Evolutionary conservation across 306 rosid species (phyloP).

Genomic region (Cicer yamashitae): DNA sequence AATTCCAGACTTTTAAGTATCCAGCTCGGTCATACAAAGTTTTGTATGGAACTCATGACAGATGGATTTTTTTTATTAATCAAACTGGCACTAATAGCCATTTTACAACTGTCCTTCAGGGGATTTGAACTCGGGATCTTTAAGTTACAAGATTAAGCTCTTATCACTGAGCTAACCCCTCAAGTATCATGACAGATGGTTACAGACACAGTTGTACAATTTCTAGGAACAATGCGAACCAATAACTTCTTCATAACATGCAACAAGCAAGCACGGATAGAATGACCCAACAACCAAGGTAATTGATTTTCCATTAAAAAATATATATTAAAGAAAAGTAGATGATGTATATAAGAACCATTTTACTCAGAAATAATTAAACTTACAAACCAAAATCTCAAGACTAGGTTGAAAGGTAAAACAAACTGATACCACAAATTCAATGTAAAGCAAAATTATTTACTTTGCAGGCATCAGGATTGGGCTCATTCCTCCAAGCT

Average conservation of each 20-base stretch:
- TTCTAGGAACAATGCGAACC: slow-evolving; percentile 30
- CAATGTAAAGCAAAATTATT: slow-evolving; percentile 40
- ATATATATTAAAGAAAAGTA: slow-evolving; percentile 13
- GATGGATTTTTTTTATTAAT: background rate
- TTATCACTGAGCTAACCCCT: too few species aligned
- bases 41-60: background rate
- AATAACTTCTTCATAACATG: background rate
- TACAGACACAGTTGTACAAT: background rate
- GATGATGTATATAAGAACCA: slow-evolving; percentile 13
- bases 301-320: slow-evolving; percentile 28
- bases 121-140: too few species aligned
- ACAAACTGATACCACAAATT: slow-evolving; percentile 9
- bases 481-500: slow-evolving; percentile 97
- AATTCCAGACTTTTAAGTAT: background rate
- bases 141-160: too few species aligned
- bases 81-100: too few species aligned
- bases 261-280: slow-evolving; percentile 21
- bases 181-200: background rate
- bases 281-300: background rate
- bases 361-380: slow-evolving; percentile 33
- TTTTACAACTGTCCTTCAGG: too few species aligned
- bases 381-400: slow-evolving; percentile 32
- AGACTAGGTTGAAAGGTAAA: slow-evolving; percentile 28
- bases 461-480: slow-evolving; percentile 91
- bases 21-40: background rate